Conservation (phyloP, 257 asterid genomes). For the Solanum piurae region DNA sequence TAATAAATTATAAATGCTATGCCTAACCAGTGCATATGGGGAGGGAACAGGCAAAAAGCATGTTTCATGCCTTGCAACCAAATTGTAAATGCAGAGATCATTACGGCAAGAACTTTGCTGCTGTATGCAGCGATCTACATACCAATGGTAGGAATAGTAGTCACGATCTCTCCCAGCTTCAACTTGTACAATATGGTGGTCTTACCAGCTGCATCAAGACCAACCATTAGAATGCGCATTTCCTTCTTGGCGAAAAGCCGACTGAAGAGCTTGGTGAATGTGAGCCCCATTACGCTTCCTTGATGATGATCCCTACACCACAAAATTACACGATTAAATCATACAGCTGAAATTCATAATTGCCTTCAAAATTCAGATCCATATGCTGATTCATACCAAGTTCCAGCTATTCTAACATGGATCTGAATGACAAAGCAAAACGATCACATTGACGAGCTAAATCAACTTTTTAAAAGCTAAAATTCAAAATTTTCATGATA, state of each 20-base stretch:
- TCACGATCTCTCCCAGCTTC: constrained; percentile 93
- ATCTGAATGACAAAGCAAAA: constrained; percentile 2
- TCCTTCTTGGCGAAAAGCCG: constrained; percentile 91
- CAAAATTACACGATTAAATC: not conserved
- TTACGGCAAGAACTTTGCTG: not conserved
- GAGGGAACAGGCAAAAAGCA: not conserved
- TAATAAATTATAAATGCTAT: not conserved
- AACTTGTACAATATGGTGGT: constrained; percentile 92
- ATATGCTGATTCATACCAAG: not conserved
- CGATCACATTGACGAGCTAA: not conserved
- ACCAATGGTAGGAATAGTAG: constrained; percentile 95
- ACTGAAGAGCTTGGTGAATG: constrained; percentile 75
- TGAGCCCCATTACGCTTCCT: constrained; percentile 56
- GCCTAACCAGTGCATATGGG: not conserved
- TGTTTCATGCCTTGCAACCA: not conserved
- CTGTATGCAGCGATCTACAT: constrained; percentile 8
- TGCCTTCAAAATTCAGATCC: not conserved
- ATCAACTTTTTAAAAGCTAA: not conserved
- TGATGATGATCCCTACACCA: constrained; percentile 21
- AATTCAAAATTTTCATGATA: not conserved
- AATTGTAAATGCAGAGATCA: not conserved
- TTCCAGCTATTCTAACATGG: not conserved
- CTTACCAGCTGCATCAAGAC: constrained; percentile 97
- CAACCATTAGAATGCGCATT: constrained; percentile 88
- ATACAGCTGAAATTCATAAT: not conserved